Percentiles rank a stretch among this genome's conserved stretches.
Evolutionary conservation across 129 eudicot genomes (phyloP).

Genomic region (Lonicera japonica): DNA sequence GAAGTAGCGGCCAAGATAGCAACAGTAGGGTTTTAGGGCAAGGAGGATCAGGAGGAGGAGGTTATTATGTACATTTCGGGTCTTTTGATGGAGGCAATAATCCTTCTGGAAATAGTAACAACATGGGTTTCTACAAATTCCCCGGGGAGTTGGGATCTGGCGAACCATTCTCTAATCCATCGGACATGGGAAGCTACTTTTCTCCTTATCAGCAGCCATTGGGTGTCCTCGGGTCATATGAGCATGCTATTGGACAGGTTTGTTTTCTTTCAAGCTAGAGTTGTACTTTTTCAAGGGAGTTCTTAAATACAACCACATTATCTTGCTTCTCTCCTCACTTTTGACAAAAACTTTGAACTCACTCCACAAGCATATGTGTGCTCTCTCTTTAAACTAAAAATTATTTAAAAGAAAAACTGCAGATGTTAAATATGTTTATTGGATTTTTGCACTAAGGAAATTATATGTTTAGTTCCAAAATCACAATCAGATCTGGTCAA

Average conservation of each 20-base stretch:
- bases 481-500: too few species aligned
- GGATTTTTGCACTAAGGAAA: too few species aligned
- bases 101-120: slow-evolving; percentile 49
- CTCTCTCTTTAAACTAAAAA: too few species aligned
- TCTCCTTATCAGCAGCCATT: slow-evolving; percentile 52
- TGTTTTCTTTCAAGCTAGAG: slow-evolving; percentile 10
- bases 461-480: too few species aligned
- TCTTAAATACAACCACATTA: too few species aligned
- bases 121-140: slow-evolving; percentile 54
- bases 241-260: slow-evolving; percentile 73
- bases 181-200: slow-evolving; percentile 51
- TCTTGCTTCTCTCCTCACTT: too few species aligned
- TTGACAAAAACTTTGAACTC: too few species aligned
- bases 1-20: slow-evolving; percentile 57
- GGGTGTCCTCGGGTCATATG: slow-evolving; percentile 54
- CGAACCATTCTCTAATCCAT: slow-evolving; percentile 42
- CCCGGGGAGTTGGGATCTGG: slow-evolving; percentile 66
- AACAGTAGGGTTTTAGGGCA: slow-evolving; percentile 45
- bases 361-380: too few species aligned
- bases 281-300: too few species aligned
- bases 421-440: too few species aligned
- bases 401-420: too few species aligned
- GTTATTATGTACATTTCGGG: slow-evolving; percentile 61
- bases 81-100: slow-evolving; percentile 53
- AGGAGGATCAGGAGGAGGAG: too few species aligned